Evolutionary conservation across 139 green algal species (phyloP).

Genomic region (Chlamydomonas eustigma): DNA sequence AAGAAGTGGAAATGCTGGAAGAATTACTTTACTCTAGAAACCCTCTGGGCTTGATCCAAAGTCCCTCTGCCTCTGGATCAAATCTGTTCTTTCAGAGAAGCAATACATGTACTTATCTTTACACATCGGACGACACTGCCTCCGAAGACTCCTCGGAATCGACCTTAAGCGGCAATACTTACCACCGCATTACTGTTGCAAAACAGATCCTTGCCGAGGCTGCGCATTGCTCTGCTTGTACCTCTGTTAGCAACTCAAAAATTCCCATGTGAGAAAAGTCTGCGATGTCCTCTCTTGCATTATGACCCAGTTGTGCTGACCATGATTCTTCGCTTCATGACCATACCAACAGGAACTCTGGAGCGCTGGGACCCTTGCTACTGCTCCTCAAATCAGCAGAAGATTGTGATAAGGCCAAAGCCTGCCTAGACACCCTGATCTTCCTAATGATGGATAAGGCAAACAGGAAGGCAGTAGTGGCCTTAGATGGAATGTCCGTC

Average conservation of each 20-base stretch:
- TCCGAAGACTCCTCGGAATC: no score
- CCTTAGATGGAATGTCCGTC: background rate
- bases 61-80: no score
- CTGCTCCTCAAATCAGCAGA: background rate
- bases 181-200: no score
- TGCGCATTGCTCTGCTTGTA: background rate
- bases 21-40: no score
- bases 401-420: background rate
- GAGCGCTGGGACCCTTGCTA: background rate
- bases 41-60: no score
- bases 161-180: no score
- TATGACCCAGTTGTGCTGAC: background rate
- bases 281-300: background rate
- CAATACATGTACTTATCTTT: no score
- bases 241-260: background rate
- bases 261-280: background rate
- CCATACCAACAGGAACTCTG: background rate
- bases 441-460: background rate
- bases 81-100: no score
- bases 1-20: no score
- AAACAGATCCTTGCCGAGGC: no score
- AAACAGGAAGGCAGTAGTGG: background rate
- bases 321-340: background rate
- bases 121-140: no score
- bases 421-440: background rate